Evolutionary conservation across 352 stramenopile genomes (phyloP).

Genomic region (Phytophthora cajani): DNA sequence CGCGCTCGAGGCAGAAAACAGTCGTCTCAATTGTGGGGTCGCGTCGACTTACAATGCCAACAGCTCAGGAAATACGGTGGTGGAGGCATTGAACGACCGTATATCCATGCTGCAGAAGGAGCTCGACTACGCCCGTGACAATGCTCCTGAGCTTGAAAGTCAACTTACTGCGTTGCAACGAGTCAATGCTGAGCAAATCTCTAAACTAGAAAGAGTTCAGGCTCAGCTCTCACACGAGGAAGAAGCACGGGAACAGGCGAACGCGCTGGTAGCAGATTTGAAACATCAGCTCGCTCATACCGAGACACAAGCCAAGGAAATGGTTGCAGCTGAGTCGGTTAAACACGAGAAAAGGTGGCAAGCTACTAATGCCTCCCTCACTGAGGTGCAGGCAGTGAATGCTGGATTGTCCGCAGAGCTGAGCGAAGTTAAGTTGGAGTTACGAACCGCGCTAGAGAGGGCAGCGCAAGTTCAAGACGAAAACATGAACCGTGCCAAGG

Average conservation of each 20-base stretch:
- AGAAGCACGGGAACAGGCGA: neutral
- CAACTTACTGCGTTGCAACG: slow-evolving; percentile 12
- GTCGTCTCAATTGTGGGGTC: slow-evolving; percentile 1
- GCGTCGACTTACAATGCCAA: neutral
- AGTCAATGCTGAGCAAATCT: slow-evolving; percentile 5
- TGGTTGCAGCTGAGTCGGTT: neutral
- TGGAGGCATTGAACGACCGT: slow-evolving; percentile 2
- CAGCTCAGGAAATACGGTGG: neutral
- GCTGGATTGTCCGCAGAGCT: slow-evolving; percentile 9
- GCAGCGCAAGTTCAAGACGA: neutral
- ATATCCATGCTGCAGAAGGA: slow-evolving; percentile 5
- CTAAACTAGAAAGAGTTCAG: slow-evolving; percentile 16
- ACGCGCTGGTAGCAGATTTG: slow-evolving; percentile 4
- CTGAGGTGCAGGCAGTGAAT: slow-evolving; percentile 1
- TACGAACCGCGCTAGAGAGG: slow-evolving; percentile 4
- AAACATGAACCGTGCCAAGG: neutral
- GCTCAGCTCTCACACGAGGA: slow-evolving; percentile 8
- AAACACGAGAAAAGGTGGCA: neutral
- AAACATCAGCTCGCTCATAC: neutral
- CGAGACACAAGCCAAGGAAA: neutral
- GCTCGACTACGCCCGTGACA: slow-evolving; percentile 4
- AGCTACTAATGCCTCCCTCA: neutral
- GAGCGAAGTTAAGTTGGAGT: neutral
- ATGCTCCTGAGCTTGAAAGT: neutral
- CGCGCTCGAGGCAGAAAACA: slow-evolving; percentile 20